Evolutionary conservation across 1,284 basidiomycete species (phyloP).

Genomic region (Ceratobasidium sp.): DNA sequence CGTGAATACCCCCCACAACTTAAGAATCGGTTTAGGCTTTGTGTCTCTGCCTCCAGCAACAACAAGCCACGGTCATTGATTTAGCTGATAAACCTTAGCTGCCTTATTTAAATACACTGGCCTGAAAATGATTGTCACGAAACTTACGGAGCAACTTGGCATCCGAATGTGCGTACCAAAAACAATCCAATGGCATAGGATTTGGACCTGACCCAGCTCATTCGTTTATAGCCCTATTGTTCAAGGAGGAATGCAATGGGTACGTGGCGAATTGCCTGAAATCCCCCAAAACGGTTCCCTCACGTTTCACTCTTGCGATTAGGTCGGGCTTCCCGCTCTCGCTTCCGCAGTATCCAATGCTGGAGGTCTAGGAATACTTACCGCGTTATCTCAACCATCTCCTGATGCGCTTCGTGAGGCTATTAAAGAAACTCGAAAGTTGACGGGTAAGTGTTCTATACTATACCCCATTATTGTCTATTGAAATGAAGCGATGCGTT

Average conservation of each 20-base stretch:
- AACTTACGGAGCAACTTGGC: conserved; percentile 53
- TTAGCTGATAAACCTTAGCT: too few relatives aligned
- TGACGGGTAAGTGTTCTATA: conserved; percentile 53
- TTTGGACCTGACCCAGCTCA: background rate
- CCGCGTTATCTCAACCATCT: conserved; percentile 84
- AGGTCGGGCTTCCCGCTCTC: conserved; percentile 78
- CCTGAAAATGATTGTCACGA: conserved; percentile 50
- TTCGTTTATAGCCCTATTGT: conserved; percentile 65
- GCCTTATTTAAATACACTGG: background rate
- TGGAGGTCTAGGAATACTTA: conserved; percentile 86
- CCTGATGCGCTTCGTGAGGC: conserved; percentile 83
- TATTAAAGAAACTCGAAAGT: conserved; percentile 76
- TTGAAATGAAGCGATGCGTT: background rate
- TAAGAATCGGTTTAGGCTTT: background rate
- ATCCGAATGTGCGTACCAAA: conserved; percentile 51
- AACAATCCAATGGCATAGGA: background rate
- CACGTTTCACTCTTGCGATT: conserved; percentile 9
- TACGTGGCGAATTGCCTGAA: conserved; percentile 52
- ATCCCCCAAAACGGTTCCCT: background rate
- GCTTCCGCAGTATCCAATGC: conserved; percentile 84
- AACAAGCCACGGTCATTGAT: background rate
- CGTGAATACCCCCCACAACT: conserved; percentile 3
- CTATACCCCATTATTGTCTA: background rate
- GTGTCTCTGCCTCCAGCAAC: background rate
- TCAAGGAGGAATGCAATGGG: conserved; percentile 88